These are phyloP conservation scores for Penicillium sp. DNA, from an alignment of 2,329 filamentous ascomycete species.

Conservation along the genomic window DNA sequence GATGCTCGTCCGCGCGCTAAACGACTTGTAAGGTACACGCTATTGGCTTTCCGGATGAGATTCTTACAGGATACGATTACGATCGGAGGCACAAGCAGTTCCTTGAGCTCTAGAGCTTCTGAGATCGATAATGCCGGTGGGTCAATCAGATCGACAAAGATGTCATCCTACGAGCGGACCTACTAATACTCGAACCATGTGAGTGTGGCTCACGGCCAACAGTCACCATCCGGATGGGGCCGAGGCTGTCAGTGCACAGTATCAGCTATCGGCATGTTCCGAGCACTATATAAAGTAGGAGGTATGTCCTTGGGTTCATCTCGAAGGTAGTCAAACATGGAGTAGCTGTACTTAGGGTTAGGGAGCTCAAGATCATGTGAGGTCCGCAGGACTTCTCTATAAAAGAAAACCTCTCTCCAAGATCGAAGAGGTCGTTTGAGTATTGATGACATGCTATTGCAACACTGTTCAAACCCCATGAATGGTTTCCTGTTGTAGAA, in stretches of 20 bases:
- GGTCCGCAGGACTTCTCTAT: neutral
- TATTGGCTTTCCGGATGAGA: neutral
- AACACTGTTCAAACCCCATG: neutral
- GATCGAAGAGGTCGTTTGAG: neutral
- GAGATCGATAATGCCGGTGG: neutral
- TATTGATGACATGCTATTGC: neutral
- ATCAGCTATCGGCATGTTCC: neutral
- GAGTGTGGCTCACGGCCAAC: neutral
- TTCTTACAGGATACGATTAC: neutral
- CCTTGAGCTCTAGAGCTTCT: neutral
- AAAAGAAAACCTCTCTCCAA: neutral
- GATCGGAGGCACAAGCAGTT: neutral
- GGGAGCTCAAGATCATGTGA: neutral
- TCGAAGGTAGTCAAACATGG: neutral
- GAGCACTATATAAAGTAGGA: neutral
- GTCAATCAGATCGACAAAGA: neutral
- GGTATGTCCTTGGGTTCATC: neutral
- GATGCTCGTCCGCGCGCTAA: neutral
- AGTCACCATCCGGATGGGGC: neutral
- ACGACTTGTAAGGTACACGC: neutral
- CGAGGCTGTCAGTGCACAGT: neutral
- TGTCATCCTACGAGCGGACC: neutral
- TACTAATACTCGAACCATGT: neutral
- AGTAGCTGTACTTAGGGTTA: neutral
- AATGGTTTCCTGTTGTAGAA: neutral